Base-by-base conservation (phyloP, 1,139 yeast species). In the Yamadazyma spencermartinsiae region DNA sequence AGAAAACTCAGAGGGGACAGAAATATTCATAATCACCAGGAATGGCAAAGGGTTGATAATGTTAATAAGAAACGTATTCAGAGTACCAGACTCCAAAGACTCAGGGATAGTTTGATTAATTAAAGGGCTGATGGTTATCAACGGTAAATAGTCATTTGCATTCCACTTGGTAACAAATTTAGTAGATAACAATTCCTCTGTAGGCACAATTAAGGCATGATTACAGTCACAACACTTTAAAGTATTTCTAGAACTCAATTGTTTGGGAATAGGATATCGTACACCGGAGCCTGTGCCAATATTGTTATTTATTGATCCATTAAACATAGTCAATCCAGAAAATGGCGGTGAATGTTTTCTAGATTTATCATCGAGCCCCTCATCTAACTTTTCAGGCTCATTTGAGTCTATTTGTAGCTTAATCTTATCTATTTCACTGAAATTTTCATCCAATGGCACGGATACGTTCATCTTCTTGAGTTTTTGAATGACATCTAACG, bases 131-230 rank as follows among this genome's bases (percentile, higher is more conserved):
- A 47, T 40, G 11, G 49, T 50, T 1, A 65, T 36, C 2, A 50
- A 39, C 3, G 75, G 75, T 37, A 68, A 34, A 21, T 52, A 58
- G 28, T 69, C 74, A 10, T 58, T 46, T 2, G 74, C 73, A 41
- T 61, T 58, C 51, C 61, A 65, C 41, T 58, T 61, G 16, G 52
- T 50, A 11, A 48, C 38, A 39, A 57, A 59, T 39, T 68, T 68
- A 42, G 63, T 56, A 2, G 69, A 65, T 4, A 50, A 35, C 36
- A 61, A 20, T 8, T 59, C 63, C 2, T 53, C 50, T 14, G 54
- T 48, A 3, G 73, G 72, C 12, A 51, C 39, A 18, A 54, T 42
- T 9, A 70, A 44, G 10, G 45, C 41, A 4, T 58, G 57, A 36
- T 52, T 54, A 48, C 76, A 70, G 20, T 48, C 54, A 33, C 44